Conservation (phyloP, 768 basidiomycete species). For the Lactifluus volemus region DNA sequence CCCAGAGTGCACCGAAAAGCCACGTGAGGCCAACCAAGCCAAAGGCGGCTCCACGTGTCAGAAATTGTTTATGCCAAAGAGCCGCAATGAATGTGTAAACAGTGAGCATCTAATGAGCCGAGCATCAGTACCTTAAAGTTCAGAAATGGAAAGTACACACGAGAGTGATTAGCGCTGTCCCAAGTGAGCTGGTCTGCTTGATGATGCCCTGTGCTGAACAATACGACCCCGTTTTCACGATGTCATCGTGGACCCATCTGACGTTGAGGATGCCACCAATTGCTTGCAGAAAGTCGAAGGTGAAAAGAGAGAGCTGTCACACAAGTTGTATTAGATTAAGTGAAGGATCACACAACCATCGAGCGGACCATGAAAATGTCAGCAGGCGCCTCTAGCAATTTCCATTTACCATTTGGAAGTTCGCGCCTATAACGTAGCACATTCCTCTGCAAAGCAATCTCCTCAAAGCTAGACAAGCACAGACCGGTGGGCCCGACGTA, state of each 20-base stretch:
- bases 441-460: slow-evolving; percentile 5
- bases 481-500: background rate
- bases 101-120: slow-evolving; percentile 20
- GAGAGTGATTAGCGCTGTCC: slow-evolving; percentile 34
- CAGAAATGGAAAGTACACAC: slow-evolving; percentile 21
- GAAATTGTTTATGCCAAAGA: slow-evolving; percentile 29
- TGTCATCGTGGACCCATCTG: slow-evolving; percentile 25
- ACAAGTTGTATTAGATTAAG: slow-evolving; percentile 15
- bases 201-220: slow-evolving; percentile 34
- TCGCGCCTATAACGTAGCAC: background rate
- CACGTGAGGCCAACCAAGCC: background rate
- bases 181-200: slow-evolving; percentile 35
- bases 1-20: too few relatives aligned
- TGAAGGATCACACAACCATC: background rate
- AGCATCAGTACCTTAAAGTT: background rate
- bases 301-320: slow-evolving; percentile 21
- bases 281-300: slow-evolving; percentile 32
- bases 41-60: slow-evolving; percentile 23
- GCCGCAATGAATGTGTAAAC: slow-evolving; percentile 34
- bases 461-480: background rate
- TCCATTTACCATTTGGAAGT: background rate
- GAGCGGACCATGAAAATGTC: slow-evolving; percentile 34
- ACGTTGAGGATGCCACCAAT: slow-evolving; percentile 32
- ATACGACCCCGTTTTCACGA: slow-evolving; percentile 27
- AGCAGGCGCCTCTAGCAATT: slow-evolving; percentile 30